phyloP scores from a whole-genome alignment of 2,329 filamentous ascomycete species.

The Hypoxylon sp. region DNA sequence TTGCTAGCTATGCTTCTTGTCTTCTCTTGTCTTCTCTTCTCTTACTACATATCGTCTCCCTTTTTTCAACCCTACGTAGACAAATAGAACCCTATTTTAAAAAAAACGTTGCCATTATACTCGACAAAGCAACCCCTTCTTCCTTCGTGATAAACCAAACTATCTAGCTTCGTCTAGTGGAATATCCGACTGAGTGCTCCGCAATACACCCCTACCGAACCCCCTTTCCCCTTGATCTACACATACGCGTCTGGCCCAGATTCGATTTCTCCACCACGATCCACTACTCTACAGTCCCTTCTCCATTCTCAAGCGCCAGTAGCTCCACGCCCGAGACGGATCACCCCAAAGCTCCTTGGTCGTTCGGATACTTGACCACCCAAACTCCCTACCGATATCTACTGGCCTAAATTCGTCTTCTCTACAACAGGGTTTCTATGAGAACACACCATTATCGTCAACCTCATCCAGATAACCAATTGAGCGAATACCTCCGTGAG shows the following conservation, averaged over 20 bases:
- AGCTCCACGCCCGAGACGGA: constrained; percentile 33
- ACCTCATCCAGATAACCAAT: constrained; percentile 20
- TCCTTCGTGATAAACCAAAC: constrained; percentile 13
- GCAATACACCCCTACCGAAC: constrained; percentile 1
- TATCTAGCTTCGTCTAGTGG: constrained; percentile 10
- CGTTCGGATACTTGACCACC: constrained; percentile 1
- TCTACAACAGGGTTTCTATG: constrained; percentile 32
- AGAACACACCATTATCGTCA: neutral
- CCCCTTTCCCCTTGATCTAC: constrained; percentile 38
- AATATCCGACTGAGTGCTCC: constrained; percentile 12
- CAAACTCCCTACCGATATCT: constrained; percentile 10
- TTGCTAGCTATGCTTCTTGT: neutral
- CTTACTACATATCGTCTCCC: constrained; percentile 5
- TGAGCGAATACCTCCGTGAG: constrained; percentile 19
- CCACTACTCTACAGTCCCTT: constrained; percentile 28
- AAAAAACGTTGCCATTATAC: neutral
- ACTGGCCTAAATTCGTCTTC: constrained; percentile 15
- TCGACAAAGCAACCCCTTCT: constrained; percentile 10
- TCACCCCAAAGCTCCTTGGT: constrained; percentile 6
- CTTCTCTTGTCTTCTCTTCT: neutral
- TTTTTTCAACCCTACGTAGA: constrained; percentile 4
- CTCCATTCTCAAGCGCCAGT: constrained; percentile 20
- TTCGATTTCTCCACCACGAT: constrained; percentile 37
- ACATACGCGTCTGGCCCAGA: constrained; percentile 36
- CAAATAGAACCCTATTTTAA: neutral